A percentile compares a stretch with the other conserved stretches of the same genome.
Evolutionary conservation across 805 yeast genomes (phyloP).

Genomic region (Spencermartinsiella europaea): DNA sequence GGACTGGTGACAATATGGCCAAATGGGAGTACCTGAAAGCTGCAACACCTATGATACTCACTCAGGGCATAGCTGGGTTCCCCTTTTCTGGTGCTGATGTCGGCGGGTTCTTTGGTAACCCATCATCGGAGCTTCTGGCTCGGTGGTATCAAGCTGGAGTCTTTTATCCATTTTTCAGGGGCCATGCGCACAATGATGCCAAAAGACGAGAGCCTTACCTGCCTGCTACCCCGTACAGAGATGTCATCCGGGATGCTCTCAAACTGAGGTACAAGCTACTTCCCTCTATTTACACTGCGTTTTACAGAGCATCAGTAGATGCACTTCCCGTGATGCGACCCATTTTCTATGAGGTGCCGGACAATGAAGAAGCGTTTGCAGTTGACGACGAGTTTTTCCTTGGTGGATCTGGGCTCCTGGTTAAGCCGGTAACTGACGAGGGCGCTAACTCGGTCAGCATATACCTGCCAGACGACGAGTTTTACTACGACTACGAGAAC

Average conservation of each 20-base stretch:
- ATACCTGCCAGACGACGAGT: slow-evolving; percentile 41
- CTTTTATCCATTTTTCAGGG: slow-evolving; percentile 95
- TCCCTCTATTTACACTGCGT: slow-evolving; percentile 76
- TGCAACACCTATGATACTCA: slow-evolving; percentile 83
- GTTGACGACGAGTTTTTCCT: slow-evolving; percentile 82
- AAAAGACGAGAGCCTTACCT: slow-evolving; percentile 91
- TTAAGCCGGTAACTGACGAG: slow-evolving; percentile 72
- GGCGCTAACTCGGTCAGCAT: slow-evolving; percentile 39
- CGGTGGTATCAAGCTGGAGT: slow-evolving; percentile 97
- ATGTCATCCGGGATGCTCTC: slow-evolving; percentile 64
- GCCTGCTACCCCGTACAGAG: slow-evolving; percentile 66
- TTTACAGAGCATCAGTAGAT: slow-evolving; percentile 51
- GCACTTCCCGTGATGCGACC: slow-evolving; percentile 64
- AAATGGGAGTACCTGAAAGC: slow-evolving; percentile 80
- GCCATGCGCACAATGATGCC: slow-evolving; percentile 93
- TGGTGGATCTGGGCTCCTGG: slow-evolving; percentile 65
- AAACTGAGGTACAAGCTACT: slow-evolving; percentile 67
- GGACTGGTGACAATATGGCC: slow-evolving; percentile 98
- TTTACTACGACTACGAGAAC: slow-evolving; percentile 34
- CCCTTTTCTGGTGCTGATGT: slow-evolving; percentile 96
- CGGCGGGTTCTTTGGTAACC: slow-evolving; percentile 94
- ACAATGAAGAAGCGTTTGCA: slow-evolving; percentile 42
- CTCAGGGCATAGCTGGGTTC: slow-evolving; percentile 75
- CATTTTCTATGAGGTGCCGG: slow-evolving; percentile 28
- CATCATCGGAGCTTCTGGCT: slow-evolving; percentile 68